Conservation (phyloP, 495 filamentous ascomycete genomes). For the Penicillium pulvis region DNA sequence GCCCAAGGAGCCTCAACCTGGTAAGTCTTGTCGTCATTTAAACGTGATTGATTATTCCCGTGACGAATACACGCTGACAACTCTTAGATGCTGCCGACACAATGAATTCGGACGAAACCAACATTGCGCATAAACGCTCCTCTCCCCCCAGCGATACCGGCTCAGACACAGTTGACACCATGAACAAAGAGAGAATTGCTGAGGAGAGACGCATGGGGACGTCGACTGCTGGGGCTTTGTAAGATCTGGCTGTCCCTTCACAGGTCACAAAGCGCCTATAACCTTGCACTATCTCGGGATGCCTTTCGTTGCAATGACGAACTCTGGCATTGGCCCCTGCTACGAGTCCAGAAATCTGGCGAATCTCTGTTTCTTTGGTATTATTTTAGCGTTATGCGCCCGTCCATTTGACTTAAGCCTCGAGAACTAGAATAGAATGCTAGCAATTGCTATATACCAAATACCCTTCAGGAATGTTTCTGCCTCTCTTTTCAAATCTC, state of each 20-base stretch:
- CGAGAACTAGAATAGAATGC: conserved; percentile 3
- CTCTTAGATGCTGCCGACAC: conserved; percentile 1
- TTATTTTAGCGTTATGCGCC: not conserved
- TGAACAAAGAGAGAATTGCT: conserved; percentile 1
- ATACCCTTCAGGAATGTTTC: not conserved
- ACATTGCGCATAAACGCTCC: not conserved
- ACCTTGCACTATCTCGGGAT: not conserved
- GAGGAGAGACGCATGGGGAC: not conserved
- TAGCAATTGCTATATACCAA: conserved; percentile 3
- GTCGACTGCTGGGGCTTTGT: conserved; percentile 1
- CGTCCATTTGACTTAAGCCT: conserved; percentile 3
- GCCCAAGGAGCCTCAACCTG: conserved; percentile 4
- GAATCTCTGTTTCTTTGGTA: not conserved
- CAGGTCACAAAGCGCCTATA: not conserved
- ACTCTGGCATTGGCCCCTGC: not conserved
- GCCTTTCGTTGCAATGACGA: conserved; percentile 2
- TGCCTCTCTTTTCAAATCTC: not conserved
- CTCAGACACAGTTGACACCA: not conserved
- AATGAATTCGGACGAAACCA: conserved; percentile 1
- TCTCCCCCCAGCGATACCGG: not conserved
- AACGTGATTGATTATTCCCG: not conserved
- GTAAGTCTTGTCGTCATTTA: not conserved
- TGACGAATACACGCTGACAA: not conserved
- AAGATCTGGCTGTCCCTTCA: conserved; percentile 1
- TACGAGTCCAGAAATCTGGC: not conserved